These are phyloP conservation scores for Xylaria telfairii DNA, from an alignment of 495 filamentous ascomycete genomes.

Conservation along the genomic window DNA sequence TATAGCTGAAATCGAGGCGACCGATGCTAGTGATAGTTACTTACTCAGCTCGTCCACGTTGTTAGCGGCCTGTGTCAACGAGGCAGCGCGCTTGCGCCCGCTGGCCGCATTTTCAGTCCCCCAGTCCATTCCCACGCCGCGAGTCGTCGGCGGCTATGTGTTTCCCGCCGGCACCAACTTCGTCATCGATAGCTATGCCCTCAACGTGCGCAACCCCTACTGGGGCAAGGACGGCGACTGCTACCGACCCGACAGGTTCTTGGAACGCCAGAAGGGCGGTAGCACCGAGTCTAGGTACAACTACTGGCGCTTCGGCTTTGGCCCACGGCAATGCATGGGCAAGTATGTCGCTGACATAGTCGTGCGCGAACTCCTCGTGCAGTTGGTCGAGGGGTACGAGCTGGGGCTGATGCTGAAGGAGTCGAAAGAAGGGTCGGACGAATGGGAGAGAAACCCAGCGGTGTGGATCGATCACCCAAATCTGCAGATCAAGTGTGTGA, in stretches of 20 bases:
- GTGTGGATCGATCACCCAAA: too few relatives aligned
- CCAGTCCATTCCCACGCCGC: constrained; percentile 41
- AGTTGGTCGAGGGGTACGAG: too few relatives aligned
- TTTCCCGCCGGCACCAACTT: constrained; percentile 40
- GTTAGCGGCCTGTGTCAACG: constrained; percentile 39
- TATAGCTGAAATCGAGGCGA: neutral
- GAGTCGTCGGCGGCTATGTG: constrained; percentile 33
- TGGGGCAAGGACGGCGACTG: constrained; percentile 40
- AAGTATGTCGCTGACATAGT: constrained; percentile 36
- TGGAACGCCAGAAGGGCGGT: neutral
- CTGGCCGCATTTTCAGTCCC: constrained; percentile 45
- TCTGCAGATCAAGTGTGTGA: too few relatives aligned
- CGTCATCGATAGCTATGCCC: constrained; percentile 44
- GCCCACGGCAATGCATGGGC: constrained; percentile 41
- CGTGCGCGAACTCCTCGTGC: constrained; percentile 17
- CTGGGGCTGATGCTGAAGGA: too few relatives aligned
- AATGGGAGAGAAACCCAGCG: too few relatives aligned
- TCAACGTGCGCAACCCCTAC: constrained; percentile 45
- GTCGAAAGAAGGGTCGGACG: too few relatives aligned
- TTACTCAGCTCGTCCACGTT: constrained; percentile 30
- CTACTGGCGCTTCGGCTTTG: constrained; percentile 44
- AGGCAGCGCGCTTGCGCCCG: constrained; percentile 43
- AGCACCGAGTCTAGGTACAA: constrained; percentile 22
- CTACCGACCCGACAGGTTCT: constrained; percentile 22
- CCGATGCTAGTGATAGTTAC: constrained; percentile 18